Evolutionary conservation across 805 yeast species (phyloP), one percentile per base, ranked within the genome.

Genomic region (Myxozyma monticola): DNA sequence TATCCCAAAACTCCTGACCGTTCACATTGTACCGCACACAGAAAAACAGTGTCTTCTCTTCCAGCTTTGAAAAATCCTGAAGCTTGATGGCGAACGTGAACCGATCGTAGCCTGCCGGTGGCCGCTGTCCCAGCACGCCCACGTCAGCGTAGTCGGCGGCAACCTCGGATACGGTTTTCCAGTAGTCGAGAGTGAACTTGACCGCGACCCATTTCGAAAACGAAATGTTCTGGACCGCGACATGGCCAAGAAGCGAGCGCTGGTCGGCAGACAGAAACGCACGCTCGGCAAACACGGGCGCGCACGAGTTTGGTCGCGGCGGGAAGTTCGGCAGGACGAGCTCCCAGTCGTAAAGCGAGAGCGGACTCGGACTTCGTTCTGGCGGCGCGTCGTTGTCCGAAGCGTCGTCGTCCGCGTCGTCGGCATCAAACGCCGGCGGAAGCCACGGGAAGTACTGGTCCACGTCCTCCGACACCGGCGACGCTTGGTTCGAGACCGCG

Each of bases 151-250:
- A 88, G 2, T 64, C 57, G 3, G 90, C 85, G 36, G 80, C 81
- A 28, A 84, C 77, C 63, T 85, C 91, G 36, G 80, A 74, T 20
- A 83, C 79, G 0, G 95, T 83, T 37, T 70, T 71, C 98, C 98
- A 90, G 61, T 75, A 70, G 65, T 91, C 88, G 56, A 81, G 72
- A 0, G 96, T 80, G 68, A 88, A 90, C 47, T 89, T 74, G 14
- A 86, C 76, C 14, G 79, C 76, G 17, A 91, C 84, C 24, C 68
- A 63, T 67, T 90, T 90, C 30, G 79, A 76, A 67, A 74, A 90
- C 9, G 84, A 74, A 3, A 87, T 46, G 69, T 90, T 91, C 61
- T 80, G 78, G 24, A 86, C 96, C 2, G 91, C 86, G 39, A 90
- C 73, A 45, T 81, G 82, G 1, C 96, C 97, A 43, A 79, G 65